Conservation (phyloP, 2,329 filamentous ascomycete species). For the Stromatinia cepivora region DNA sequence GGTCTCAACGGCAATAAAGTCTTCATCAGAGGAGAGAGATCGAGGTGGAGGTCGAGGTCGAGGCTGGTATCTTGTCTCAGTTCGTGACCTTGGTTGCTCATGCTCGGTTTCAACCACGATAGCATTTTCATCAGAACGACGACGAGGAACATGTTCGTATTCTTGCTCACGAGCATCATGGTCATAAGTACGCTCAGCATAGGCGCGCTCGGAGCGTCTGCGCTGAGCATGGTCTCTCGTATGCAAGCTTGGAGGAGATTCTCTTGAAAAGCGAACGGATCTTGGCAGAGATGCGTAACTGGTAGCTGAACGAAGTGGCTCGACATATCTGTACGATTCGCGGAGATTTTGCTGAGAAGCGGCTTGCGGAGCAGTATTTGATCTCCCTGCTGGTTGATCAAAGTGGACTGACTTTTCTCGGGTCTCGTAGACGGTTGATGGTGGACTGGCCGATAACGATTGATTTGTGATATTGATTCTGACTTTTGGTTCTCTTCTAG, state of each 20-base stretch:
- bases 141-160: not conserved
- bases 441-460: not conserved
- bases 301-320: not conserved
- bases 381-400: not conserved
- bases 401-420: constrained; percentile 1
- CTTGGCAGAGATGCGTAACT: not conserved
- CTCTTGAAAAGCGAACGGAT: constrained; percentile 2
- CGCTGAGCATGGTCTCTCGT: not conserved
- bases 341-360: not conserved
- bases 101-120: constrained; percentile 1
- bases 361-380: not conserved
- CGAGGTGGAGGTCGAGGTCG: not conserved
- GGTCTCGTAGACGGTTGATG: not conserved
- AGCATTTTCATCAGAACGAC: not conserved
- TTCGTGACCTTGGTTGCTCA: not conserved
- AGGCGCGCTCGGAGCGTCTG: constrained; percentile 8
- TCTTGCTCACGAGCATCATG: not conserved
- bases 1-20: not conserved
- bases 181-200: not conserved
- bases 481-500: not conserved
- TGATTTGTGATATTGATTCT: constrained; percentile 2
- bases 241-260: not conserved
- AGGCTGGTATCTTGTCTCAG: not conserved
- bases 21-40: not conserved
- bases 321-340: not conserved